Percentiles rank a stretch among this genome's conserved stretches.
phyloP scores from a whole-genome alignment of 2,329 filamentous ascomycete genomes.

The Blastomyces emzantsi region DNA sequence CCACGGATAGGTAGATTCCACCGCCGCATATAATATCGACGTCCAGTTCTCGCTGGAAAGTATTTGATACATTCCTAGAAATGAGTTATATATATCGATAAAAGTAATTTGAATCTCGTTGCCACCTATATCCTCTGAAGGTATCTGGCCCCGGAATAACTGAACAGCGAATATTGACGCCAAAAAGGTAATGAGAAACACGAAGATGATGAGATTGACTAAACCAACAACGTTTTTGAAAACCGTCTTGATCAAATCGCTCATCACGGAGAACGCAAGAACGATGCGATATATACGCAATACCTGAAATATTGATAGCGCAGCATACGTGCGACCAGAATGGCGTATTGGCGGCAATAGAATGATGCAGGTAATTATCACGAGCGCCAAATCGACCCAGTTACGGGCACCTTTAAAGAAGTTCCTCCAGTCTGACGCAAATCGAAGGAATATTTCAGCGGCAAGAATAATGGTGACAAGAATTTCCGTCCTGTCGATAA shows the following conservation, averaged over 20 bases:
- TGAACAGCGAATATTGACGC: slow-evolving; percentile 89
- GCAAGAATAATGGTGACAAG: slow-evolving; percentile 69
- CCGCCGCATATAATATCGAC: slow-evolving; percentile 70
- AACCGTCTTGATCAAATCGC: slow-evolving; percentile 75
- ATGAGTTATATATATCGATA: slow-evolving; percentile 86
- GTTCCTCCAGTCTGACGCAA: slow-evolving; percentile 66
- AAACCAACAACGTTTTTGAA: slow-evolving; percentile 89
- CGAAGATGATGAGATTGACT: slow-evolving; percentile 87
- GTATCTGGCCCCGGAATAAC: slow-evolving; percentile 81
- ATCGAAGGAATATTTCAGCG: slow-evolving; percentile 71
- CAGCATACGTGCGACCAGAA: slow-evolving; percentile 65
- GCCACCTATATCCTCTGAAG: slow-evolving; percentile 51
- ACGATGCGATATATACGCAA: slow-evolving; percentile 87
- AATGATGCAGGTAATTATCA: slow-evolving; percentile 73
- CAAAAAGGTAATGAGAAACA: slow-evolving; percentile 90
- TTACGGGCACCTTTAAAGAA: slow-evolving; percentile 71
- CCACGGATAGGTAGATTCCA: slow-evolving; percentile 53
- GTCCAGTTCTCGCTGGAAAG: slow-evolving; percentile 98
- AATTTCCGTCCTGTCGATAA: slow-evolving; percentile 66
- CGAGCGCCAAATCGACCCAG: slow-evolving; percentile 69
- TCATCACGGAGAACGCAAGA: slow-evolving; percentile 75
- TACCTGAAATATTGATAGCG: slow-evolving; percentile 90
- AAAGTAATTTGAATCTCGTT: slow-evolving; percentile 65
- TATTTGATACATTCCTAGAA: slow-evolving; percentile 96
- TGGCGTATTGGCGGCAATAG: slow-evolving; percentile 71